phyloP scores from a whole-genome alignment of 2,329 filamentous ascomycete genomes.

The Dactylellina drechsleri region DNA sequence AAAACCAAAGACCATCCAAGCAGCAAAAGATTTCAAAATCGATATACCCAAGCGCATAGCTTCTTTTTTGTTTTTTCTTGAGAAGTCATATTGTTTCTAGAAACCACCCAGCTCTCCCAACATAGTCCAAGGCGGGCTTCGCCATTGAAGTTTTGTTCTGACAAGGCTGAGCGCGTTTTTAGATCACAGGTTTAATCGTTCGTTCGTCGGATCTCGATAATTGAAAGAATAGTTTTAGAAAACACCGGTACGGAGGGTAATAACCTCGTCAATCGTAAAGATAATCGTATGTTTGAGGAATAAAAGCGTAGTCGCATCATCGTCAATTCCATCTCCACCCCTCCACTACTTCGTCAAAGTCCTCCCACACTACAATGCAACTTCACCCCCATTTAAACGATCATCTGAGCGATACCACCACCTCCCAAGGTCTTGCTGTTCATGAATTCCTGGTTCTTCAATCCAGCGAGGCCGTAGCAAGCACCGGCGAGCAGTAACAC shows the following conservation, averaged over 20 bases:
- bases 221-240: slow-evolving; percentile 1
- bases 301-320: slow-evolving; percentile 3
- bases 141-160: neutral
- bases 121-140: neutral
- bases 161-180: no score
- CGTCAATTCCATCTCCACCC: neutral
- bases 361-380: neutral
- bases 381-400: slow-evolving; percentile 71
- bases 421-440: slow-evolving; percentile 97
- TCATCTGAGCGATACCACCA: slow-evolving; percentile 95
- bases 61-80: no score
- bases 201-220: slow-evolving; percentile 14
- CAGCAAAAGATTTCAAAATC: neutral
- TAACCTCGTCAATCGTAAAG: slow-evolving; percentile 17
- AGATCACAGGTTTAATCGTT: slow-evolving; percentile 9
- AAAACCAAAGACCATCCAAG: slow-evolving; percentile 28
- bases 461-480: slow-evolving; percentile 81
- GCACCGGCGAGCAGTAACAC: slow-evolving; percentile 78
- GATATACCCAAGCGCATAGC: no score
- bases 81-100: no score
- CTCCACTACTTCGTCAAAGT: neutral
- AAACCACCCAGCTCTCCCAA: no score
- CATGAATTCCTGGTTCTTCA: slow-evolving; percentile 86
- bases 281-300: slow-evolving; percentile 1
- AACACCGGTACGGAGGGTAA: neutral